Percentiles rank a stretch among this genome's conserved stretches.
Conservation (phyloP, 306 rosid genomes). For the Vicia sativa region DNA sequence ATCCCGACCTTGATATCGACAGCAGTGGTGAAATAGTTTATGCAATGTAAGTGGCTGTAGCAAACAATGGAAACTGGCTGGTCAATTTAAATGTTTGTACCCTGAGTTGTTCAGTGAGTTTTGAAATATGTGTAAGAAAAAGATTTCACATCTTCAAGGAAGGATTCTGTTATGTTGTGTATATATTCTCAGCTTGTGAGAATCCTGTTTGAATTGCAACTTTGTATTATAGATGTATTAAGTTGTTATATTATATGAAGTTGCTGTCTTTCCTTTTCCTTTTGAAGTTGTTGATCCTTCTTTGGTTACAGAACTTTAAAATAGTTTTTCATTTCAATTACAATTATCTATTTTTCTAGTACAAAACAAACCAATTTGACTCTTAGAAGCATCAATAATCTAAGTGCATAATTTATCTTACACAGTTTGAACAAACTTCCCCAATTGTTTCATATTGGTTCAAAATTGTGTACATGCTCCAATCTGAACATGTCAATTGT, state of each 20-base stretch:
- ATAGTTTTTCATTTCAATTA: neutral
- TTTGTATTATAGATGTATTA: constrained; percentile 37
- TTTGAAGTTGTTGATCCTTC: neutral
- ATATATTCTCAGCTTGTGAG: constrained; percentile 29
- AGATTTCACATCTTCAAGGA: constrained; percentile 14
- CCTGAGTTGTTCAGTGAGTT: constrained; percentile 3
- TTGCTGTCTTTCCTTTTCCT: constrained; percentile 11
- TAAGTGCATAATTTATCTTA: neutral
- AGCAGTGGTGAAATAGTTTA: constrained; percentile 95
- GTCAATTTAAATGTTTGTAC: neutral
- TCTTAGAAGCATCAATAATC: neutral
- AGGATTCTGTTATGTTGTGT: constrained; percentile 42
- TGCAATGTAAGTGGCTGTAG: constrained; percentile 59
- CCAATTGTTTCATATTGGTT: constrained; percentile 1
- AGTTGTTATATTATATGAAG: constrained; percentile 27
- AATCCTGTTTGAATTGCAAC: constrained; percentile 24
- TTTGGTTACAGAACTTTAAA: neutral
- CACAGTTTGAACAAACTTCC: neutral
- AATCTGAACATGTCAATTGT: neutral
- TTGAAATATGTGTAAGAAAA: constrained; percentile 41
- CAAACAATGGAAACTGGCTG: neutral
- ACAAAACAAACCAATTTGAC: neutral
- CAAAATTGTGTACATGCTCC: constrained; percentile 34
- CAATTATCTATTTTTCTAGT: neutral
- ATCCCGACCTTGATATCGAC: constrained; percentile 80